These are phyloP conservation scores for Colletotrichum australisinense DNA, from an alignment of 2,329 filamentous ascomycete species.

Conservation along the genomic window DNA sequence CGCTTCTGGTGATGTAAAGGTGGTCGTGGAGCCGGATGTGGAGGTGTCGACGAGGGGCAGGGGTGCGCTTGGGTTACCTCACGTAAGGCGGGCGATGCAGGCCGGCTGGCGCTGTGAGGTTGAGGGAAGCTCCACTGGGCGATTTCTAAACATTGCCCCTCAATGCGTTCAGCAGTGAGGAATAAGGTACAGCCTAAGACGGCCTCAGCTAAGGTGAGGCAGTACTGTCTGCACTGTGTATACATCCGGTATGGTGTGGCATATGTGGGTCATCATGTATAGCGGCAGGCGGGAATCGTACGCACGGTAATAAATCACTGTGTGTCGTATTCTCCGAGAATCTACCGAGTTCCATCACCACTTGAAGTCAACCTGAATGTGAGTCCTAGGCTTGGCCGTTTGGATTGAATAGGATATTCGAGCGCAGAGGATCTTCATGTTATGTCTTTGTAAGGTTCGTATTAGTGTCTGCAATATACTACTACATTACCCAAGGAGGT, in stretches of 20 bases:
- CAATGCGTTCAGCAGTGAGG: too few relatives aligned
- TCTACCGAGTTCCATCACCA: conserved; percentile 31
- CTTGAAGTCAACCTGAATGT: background rate
- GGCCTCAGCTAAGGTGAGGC: too few relatives aligned
- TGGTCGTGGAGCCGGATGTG: conserved; percentile 19
- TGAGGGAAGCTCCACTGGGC: background rate
- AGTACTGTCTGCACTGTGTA: background rate
- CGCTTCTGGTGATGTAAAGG: conserved; percentile 33
- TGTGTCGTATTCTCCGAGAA: conserved; percentile 21
- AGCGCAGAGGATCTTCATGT: background rate
- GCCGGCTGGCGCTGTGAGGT: background rate
- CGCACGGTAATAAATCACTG: background rate
- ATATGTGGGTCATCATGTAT: too few relatives aligned
- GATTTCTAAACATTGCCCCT: too few relatives aligned
- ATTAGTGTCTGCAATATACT: too few relatives aligned
- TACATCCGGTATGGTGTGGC: too few relatives aligned
- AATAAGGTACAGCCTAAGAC: too few relatives aligned
- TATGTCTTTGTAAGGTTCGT: background rate
- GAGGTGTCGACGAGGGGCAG: conserved; percentile 30
- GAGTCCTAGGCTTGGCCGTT: too few relatives aligned
- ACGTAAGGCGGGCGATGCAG: conserved; percentile 12
- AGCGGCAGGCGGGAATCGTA: too few relatives aligned
- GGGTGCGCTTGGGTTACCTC: conserved; percentile 3
- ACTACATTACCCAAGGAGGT: too few relatives aligned
- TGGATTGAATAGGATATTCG: background rate